A percentile compares a stretch with the other conserved stretches of the same genome.
Conservation (phyloP, 306 rosid genomes). For the Lagenaria siceraria region DNA sequence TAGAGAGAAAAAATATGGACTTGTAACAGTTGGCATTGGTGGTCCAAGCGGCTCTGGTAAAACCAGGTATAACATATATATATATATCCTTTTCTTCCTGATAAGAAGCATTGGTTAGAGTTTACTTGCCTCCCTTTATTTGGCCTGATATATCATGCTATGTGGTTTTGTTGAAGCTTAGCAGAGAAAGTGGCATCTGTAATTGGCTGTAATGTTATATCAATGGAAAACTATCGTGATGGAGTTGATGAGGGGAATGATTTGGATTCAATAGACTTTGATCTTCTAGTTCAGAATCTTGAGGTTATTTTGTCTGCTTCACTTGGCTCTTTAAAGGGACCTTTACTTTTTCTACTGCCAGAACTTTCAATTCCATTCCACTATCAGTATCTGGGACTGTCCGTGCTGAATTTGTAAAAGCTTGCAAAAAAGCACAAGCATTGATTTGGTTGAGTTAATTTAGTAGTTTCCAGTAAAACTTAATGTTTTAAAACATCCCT, state of each 20-base stretch:
- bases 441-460: not conserved
- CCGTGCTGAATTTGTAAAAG: not conserved
- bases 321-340: not conserved
- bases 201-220: slow-evolving; percentile 81
- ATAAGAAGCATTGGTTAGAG: not conserved
- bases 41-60: slow-evolving; percentile 99
- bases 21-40: slow-evolving; percentile 91
- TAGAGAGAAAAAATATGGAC: slow-evolving; percentile 75
- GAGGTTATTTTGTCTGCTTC: slow-evolving; percentile 62
- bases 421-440: not conserved
- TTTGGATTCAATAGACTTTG: slow-evolving; percentile 69
- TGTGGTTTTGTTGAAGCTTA: slow-evolving; percentile 65
- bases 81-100: not conserved
- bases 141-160: slow-evolving; percentile 12
- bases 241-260: slow-evolving; percentile 81
- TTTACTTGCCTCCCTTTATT: slow-evolving; percentile 15
- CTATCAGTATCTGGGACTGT: not conserved
- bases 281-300: slow-evolving; percentile 64
- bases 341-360: not conserved
- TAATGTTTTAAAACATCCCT: not conserved
- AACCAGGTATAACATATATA: slow-evolving; percentile 42
- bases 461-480: slow-evolving; percentile 8
- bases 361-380: not conserved
- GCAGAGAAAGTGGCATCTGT: slow-evolving; percentile 98
- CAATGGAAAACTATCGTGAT: slow-evolving; percentile 90